These are phyloP conservation scores for Pinus albicaulis DNA, from an alignment of 75 land plant species.

Conservation along the genomic window DNA sequence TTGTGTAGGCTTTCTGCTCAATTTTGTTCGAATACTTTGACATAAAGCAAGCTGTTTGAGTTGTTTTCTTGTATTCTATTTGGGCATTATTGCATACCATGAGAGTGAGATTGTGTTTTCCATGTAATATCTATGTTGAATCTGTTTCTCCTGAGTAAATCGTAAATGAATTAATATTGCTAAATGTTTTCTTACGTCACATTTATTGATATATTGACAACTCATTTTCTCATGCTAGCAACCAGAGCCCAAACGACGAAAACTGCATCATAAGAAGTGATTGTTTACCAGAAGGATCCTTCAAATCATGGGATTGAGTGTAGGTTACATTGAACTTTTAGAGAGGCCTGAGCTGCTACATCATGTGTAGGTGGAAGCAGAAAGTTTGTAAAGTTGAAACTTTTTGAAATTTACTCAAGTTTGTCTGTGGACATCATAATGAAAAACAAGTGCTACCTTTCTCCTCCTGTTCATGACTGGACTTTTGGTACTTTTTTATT, in stretches of 20 bases:
- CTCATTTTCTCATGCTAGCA: neutral
- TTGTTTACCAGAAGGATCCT: neutral
- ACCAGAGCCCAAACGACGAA: slow-evolving; percentile 7
- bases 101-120: no score
- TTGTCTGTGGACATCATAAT: neutral
- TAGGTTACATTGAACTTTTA: neutral
- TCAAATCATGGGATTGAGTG: neutral
- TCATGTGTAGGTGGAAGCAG: neutral
- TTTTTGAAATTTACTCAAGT: neutral
- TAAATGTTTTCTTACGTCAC: no score
- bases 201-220: neutral
- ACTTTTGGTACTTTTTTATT: neutral
- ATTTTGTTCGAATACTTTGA: no score
- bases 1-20: no score
- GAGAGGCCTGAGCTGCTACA: neutral
- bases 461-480: neutral
- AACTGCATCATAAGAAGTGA: slow-evolving; percentile 3
- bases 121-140: no score
- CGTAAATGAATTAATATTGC: no score
- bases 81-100: no score
- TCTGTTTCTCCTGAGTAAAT: no score
- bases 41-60: no score
- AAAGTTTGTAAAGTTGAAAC: neutral
- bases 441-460: neutral
- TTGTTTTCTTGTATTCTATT: no score